Evolutionary conservation across 768 basidiomycete species (phyloP), one percentile per base, ranked within the genome.

Genomic region (Russula sp.): DNA sequence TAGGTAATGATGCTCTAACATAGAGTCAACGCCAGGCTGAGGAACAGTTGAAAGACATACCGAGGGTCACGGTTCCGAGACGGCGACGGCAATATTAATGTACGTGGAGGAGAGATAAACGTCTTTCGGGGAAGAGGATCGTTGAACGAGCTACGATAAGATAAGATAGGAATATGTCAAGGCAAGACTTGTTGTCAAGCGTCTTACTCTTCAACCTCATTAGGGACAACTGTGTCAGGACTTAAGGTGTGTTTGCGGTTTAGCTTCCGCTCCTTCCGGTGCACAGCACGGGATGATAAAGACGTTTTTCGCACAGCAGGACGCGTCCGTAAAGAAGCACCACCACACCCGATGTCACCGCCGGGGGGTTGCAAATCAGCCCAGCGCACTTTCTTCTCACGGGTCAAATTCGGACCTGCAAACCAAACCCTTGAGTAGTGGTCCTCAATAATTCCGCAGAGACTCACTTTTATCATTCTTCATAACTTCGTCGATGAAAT

Each of bases 51-150:
- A 64, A 38, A 22, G 53, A 40, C 59, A n/a, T 55, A 64, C 63
- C 46, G 36, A 26, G 57, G 40, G 30, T 10, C 22, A 60, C 48
- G 32, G 4, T n/a, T 52, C 46, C 46, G 48, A 7, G 63, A 53
- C 13, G 59, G 55, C 3, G 38, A 52, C 30, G 55, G 7, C 7
- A 50, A 38, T n/a, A n/a, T n/a, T n/a, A n/a, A n/a, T 52, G 34
- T 32, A 36, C 24, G 24, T 13, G 64, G 59, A 38, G 24, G 60
- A 10, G 64, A 65, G 20, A 65, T 49, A 46, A 57, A 65, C 13
- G 59, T 65, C 55, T 61, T 61, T 36, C 60, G 30, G 2, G 18
- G 2, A 56, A 18, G 48, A 30, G 14, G 6, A 22, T n/a, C 30
- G 2, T 50, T 14, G 11, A 36, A 11, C 42, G 53, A 32, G 2